phyloP scores from a whole-genome alignment of 2,329 filamentous ascomycete genomes.

The Verticillium longisporum region DNA sequence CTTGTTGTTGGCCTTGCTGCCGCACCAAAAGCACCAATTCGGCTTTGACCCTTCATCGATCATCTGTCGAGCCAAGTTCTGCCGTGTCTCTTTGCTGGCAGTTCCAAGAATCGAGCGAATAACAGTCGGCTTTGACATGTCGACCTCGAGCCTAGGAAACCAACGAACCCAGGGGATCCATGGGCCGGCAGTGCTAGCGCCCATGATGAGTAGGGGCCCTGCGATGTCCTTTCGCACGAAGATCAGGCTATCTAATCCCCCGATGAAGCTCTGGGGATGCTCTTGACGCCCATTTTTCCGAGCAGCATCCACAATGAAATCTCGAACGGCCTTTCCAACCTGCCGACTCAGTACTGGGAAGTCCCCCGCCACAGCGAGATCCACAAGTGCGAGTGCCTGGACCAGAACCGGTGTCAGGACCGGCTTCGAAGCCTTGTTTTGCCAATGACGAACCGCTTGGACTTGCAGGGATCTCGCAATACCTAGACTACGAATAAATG shows the following conservation, averaged over 20 bases:
- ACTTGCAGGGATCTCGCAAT: not conserved
- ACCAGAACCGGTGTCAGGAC: constrained; percentile 5
- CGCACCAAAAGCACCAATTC: constrained; percentile 10
- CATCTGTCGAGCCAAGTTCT: constrained; percentile 1
- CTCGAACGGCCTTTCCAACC: constrained; percentile 1
- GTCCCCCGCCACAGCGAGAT: constrained; percentile 1
- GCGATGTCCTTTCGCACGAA: constrained; percentile 9
- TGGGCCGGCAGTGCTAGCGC: constrained; percentile 2
- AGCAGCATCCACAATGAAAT: constrained; percentile 2
- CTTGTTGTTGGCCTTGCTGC: not conserved
- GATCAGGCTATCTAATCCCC: constrained; percentile 4
- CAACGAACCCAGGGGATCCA: constrained; percentile 11
- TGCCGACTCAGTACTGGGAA: constrained; percentile 7
- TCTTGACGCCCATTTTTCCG: not conserved
- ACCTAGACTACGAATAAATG: constrained; percentile 2
- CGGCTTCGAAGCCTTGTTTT: constrained; percentile 1
- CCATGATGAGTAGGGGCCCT: constrained; percentile 6
- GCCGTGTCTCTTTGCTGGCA: not conserved
- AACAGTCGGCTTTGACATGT: constrained; percentile 4
- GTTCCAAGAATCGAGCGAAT: constrained; percentile 1
- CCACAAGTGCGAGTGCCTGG: constrained; percentile 2
- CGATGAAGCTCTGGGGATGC: not conserved
- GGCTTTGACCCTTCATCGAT: not conserved
- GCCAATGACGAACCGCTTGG: constrained; percentile 5
- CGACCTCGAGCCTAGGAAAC: constrained; percentile 9